Conservation (phyloP, 257 asterid species). For the Rauvolfia tetraphylla region DNA sequence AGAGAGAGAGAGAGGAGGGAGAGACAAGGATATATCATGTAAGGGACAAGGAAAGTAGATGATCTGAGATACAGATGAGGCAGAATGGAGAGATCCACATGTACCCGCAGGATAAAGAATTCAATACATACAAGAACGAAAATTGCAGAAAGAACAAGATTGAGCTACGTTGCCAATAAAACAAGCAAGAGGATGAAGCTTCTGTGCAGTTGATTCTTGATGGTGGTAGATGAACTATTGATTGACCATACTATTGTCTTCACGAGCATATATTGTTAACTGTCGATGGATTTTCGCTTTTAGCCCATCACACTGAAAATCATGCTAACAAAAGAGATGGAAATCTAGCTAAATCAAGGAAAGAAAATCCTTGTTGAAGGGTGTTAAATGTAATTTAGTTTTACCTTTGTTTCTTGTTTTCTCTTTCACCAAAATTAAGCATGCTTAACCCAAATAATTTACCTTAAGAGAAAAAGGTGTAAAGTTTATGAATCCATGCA, state of each 20-base stretch:
- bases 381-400: neutral
- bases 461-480: no score
- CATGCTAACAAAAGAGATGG: neutral
- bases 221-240: neutral
- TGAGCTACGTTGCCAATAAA: neutral
- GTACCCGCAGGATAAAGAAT: slow-evolving; percentile 25
- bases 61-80: slow-evolving; percentile 29
- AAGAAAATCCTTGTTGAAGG: neutral
- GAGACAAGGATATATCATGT: slow-evolving; percentile 2
- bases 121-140: slow-evolving; percentile 17
- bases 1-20: neutral
- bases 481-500: no score
- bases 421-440: neutral
- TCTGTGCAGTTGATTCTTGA: neutral
- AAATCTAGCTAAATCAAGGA: neutral
- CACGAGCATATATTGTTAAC: neutral
- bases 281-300: no score
- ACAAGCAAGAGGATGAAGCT: neutral
- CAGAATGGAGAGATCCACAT: slow-evolving; percentile 35
- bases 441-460: neutral
- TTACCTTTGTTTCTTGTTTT: neutral
- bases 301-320: no score
- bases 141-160: neutral
- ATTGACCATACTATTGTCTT: neutral
- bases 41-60: slow-evolving; percentile 29